Percentiles rank a stretch among this genome's conserved stretches.
These are phyloP conservation scores for Kwoniella sp. DNA, from an alignment of 768 basidiomycete species.

Conservation along the genomic window DNA sequence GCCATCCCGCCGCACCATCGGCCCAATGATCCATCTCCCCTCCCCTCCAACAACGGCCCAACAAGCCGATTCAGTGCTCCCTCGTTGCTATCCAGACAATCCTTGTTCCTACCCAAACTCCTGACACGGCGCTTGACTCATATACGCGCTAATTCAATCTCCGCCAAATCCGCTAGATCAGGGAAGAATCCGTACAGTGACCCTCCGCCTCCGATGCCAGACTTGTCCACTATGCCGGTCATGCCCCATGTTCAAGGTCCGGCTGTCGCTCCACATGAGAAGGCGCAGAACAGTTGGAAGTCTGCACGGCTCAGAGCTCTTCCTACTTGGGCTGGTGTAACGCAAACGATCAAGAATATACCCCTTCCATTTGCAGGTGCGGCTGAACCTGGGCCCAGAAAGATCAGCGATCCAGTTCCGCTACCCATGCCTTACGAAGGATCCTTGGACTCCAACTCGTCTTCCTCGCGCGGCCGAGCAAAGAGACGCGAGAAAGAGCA, in stretches of 20 bases:
- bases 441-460: not conserved
- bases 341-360: not conserved
- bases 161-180: not conserved
- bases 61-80: constrained; percentile 1
- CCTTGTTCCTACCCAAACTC: not conserved
- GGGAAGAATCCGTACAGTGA: not conserved
- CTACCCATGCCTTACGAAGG: not conserved
- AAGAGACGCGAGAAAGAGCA: not conserved
- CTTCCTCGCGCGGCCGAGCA: not conserved
- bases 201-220: not conserved
- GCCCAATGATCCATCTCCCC: not conserved
- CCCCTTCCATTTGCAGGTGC: not conserved
- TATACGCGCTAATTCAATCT: not conserved
- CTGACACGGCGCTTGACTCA: not conserved
- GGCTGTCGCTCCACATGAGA: not conserved
- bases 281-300: not conserved
- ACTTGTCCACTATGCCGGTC: not conserved
- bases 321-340: not conserved
- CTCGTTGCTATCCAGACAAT: not conserved
- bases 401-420: not conserved
- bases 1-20: not conserved
- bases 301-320: not conserved
- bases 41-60: not conserved
- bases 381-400: not conserved
- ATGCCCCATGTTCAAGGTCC: not conserved